phyloP scores from a whole-genome alignment of 2,329 filamentous ascomycete genomes.

The Incumbomyces delicatus region DNA sequence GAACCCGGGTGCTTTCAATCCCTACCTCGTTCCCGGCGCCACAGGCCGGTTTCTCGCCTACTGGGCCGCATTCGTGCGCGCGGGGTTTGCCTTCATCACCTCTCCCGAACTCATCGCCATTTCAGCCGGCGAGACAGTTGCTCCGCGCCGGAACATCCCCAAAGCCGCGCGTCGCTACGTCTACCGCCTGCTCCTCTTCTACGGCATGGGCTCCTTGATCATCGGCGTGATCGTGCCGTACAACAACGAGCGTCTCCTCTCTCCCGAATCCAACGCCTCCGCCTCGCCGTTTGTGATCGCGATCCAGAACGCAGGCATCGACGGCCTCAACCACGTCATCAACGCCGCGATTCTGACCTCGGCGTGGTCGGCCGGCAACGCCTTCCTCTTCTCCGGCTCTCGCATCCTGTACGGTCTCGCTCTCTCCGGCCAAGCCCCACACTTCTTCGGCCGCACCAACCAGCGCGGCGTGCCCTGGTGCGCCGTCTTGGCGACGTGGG shows the following conservation, averaged over 20 bases:
- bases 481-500: conserved; percentile 48
- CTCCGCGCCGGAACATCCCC: conserved; percentile 45
- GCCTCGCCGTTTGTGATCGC: conserved; percentile 44
- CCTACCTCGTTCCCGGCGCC: conserved; percentile 38
- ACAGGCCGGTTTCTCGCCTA: conserved; percentile 53
- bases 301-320: conserved; percentile 30
- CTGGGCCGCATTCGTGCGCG: conserved; percentile 31
- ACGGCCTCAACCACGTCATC: conserved; percentile 60
- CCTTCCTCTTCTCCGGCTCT: conserved; percentile 49
- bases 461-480: conserved; percentile 48
- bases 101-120: conserved; percentile 31
- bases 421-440: conserved; percentile 43
- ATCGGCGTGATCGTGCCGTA: conserved; percentile 33
- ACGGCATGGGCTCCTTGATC: conserved; percentile 29
- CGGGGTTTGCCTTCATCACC: conserved; percentile 42
- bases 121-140: conserved; percentile 46
- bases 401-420: conserved; percentile 42
- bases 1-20: conserved; percentile 55
- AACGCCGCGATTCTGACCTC: conserved; percentile 69
- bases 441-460: conserved; percentile 41
- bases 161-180: conserved; percentile 47
- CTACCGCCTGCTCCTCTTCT: conserved; percentile 48
- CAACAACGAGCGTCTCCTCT: conserved; percentile 23
- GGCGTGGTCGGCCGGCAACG: conserved; percentile 60
- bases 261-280: conserved; percentile 25